Conservation (phyloP, 164 flowering plant genomes). For the Tetrastigma voinierianum region DNA sequence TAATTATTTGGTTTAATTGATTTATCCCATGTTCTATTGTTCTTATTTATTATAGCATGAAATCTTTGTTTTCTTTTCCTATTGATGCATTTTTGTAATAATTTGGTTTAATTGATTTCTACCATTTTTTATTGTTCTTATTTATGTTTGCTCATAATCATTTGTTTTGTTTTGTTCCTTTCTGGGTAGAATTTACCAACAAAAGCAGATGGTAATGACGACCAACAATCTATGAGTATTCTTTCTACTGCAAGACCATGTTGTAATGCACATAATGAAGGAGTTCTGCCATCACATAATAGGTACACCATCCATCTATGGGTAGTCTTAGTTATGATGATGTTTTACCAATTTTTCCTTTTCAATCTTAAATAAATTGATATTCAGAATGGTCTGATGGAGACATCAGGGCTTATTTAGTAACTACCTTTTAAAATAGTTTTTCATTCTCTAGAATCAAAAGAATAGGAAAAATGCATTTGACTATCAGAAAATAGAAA, state of each 20-base stretch:
- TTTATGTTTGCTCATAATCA: neutral
- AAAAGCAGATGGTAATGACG: conserved; percentile 44
- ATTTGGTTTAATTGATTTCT: no score
- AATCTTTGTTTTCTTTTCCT: neutral
- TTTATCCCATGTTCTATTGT: neutral
- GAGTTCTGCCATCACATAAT: conserved; percentile 23
- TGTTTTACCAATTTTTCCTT: neutral
- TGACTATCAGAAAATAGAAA: no score
- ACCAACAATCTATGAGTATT: conserved; percentile 24
- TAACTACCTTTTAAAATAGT: no score
- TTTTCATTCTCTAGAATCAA: no score
- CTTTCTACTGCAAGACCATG: conserved; percentile 27
- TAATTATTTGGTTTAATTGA: neutral
- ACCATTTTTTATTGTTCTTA: neutral
- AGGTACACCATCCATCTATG: conserved; percentile 36
- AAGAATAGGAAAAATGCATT: no score
- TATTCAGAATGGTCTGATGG: neutral
- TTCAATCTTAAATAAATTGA: neutral
- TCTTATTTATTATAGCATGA: neutral
- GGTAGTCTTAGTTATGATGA: neutral
- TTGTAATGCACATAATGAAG: conserved; percentile 29
- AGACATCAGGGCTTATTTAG: neutral
- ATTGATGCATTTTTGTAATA: no score
- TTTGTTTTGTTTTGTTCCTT: conserved; percentile 12
- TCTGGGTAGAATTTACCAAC: conserved; percentile 36